A percentile compares a stretch with the other conserved stretches of the same genome.
These are phyloP conservation scores for Deinandra increscens DNA, from an alignment of 129 eudicot genomes.

Conservation along the genomic window DNA sequence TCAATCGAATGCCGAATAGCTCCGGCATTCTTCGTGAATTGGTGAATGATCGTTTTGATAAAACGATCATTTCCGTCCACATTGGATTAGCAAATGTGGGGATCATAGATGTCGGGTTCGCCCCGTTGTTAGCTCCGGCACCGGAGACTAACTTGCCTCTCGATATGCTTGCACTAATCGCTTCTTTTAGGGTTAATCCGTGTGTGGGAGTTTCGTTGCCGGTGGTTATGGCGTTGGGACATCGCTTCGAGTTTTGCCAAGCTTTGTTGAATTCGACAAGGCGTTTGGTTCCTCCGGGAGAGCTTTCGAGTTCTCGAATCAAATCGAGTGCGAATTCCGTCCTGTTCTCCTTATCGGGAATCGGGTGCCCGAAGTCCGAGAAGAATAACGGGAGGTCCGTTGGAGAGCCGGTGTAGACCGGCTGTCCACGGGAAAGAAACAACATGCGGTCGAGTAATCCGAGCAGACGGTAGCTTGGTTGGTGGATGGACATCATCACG, in stretches of 20 bases:
- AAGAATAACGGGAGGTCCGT: background rate
- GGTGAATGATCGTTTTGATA: conserved; percentile 16
- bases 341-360: conserved; percentile 21
- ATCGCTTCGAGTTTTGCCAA: conserved; percentile 19
- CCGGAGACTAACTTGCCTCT: conserved; percentile 28
- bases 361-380: conserved; percentile 24
- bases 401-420: conserved; percentile 25
- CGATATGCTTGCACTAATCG: conserved; percentile 18
- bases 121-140: conserved; percentile 18
- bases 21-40: conserved; percentile 17
- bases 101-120: conserved; percentile 17
- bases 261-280: conserved; percentile 27
- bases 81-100: conserved; percentile 22
- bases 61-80: background rate
- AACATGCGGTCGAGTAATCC: conserved; percentile 24
- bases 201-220: conserved; percentile 22
- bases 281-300: conserved; percentile 24
- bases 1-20: conserved; percentile 16
- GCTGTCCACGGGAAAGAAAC: conserved; percentile 27
- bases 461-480: conserved; percentile 26
- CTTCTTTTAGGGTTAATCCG: conserved; percentile 23
- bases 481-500: conserved; percentile 25
- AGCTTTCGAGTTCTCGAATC: conserved; percentile 25
- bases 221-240: background rate
- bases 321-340: conserved; percentile 27